These are phyloP conservation scores for Suillus fuscotomentosus DNA, from an alignment of 768 basidiomycete genomes.

Conservation along the genomic window DNA sequence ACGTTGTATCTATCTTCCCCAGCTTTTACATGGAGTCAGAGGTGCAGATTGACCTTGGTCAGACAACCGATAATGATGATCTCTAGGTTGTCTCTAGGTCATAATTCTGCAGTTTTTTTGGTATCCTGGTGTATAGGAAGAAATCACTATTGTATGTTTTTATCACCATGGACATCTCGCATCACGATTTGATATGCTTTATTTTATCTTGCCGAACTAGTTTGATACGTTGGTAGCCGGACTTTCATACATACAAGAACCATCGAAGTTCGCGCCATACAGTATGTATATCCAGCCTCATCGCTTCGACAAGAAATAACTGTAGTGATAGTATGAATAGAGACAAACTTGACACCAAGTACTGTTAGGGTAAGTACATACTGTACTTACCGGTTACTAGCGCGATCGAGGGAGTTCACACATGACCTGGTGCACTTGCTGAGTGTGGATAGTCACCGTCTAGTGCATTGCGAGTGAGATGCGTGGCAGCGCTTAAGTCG, in stretches of 20 bases:
- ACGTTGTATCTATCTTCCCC: constrained; percentile 45
- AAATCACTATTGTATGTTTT: neutral
- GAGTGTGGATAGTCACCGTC: neutral
- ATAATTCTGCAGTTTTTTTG: neutral
- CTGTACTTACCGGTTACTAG: neutral
- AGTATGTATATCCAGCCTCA: neutral
- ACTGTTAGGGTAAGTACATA: neutral
- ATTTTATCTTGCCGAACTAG: neutral
- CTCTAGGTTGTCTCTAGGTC: neutral
- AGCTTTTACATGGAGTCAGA: constrained; percentile 42
- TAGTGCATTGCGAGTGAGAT: too few species aligned
- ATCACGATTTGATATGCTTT: neutral
- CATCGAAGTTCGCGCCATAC: neutral
- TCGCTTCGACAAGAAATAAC: neutral
- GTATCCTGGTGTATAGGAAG: neutral
- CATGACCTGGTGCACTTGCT: neutral
- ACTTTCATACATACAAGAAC: neutral
- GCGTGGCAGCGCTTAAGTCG: too few species aligned
- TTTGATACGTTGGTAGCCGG: neutral
- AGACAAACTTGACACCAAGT: neutral
- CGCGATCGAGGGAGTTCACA: neutral
- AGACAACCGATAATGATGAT: neutral
- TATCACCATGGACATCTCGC: neutral
- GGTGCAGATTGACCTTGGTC: neutral
- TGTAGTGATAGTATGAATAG: neutral